Base-by-base conservation (phyloP, 768 basidiomycete genomes). In the Lentinula guzmanii region DNA sequence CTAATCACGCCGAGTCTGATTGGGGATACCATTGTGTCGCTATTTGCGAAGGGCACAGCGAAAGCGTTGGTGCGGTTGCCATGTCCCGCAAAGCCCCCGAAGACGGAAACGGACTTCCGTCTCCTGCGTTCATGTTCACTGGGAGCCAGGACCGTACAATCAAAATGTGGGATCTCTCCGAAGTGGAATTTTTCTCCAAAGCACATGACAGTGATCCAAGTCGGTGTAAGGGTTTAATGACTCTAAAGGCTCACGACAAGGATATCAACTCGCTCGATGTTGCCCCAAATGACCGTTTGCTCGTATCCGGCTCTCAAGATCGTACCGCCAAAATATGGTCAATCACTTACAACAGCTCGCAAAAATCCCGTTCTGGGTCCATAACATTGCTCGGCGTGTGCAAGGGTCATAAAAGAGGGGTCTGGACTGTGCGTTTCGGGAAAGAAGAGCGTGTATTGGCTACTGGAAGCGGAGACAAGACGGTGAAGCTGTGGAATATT, bases 191-290 rank as follows among this genome's bases (percentile, higher is more conserved):
- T n/a, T 64, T 65, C 28, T 68, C 65, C 28, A 60, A 67, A 41
- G 66, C 58, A n/a, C 64, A 70, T 5, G 67, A 65, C 31, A 68
- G 63, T 24, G 70, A 77, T 48, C 64, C 74, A 24, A 58, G 77
- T 37, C 86, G 82, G 62, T 89, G 88, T 70, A 85, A 82, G 69
- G 93, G 93, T 64, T 77, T 98, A 37, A 82, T 82, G 37, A 98
- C 97, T 11, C 84, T 88, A 54, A 91, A 90, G 71, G 93, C 95
- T 11, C 97, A 98, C 74, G 97, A 98, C 59, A 98, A 98, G 76
- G 97, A 98, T 74, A 98, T 99, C 76, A 99, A 99, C 72, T 86
- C 95, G 60, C 81, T 99, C 43, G 97, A 98, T 71, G 79, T 98
- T 15, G 80, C 96, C 3, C 95, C 93, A 5, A 93, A 96, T 70